phyloP scores from a whole-genome alignment of 495 filamentous ascomycete genomes.

The Cudoniella acicularis region DNA sequence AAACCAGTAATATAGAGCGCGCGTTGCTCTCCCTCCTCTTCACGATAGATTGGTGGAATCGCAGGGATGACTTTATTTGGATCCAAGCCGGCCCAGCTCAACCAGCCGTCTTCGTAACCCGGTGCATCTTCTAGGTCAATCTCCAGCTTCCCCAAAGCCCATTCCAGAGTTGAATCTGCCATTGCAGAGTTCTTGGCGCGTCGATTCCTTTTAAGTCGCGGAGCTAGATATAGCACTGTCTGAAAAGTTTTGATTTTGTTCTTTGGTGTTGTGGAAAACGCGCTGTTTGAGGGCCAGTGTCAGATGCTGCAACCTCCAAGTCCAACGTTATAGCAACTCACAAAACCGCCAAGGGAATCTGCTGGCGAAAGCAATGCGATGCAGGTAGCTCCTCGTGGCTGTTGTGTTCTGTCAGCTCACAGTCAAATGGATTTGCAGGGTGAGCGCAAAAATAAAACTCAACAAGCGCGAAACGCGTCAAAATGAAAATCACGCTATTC shows the following conservation, averaged over 20 bases:
- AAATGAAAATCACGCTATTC: too few species aligned
- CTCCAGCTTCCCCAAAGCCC: neutral
- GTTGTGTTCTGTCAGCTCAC: neutral
- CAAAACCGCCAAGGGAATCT: neutral
- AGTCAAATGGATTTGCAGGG: too few species aligned
- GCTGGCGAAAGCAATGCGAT: neutral
- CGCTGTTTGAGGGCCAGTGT: constrained; percentile 1
- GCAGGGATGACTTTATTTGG: neutral
- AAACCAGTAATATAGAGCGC: constrained; percentile 17
- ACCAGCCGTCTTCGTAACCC: constrained; percentile 2
- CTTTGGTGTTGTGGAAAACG: too few species aligned
- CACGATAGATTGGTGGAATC: constrained; percentile 4
- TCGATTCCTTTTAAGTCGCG: neutral
- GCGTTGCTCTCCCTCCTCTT: neutral
- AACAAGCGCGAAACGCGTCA: too few species aligned
- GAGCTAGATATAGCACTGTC: neutral
- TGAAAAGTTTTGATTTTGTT: neutral
- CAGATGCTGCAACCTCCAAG: neutral
- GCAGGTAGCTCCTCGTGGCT: neutral
- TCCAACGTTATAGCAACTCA: neutral
- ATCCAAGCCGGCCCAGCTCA: neutral
- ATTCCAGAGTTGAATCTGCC: neutral
- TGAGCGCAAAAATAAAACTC: too few species aligned
- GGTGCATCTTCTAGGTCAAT: neutral
- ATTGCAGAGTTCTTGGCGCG: neutral